These are phyloP conservation scores for Cladophialophora carrionii DNA, from an alignment of 2,329 filamentous ascomycete genomes.

Conservation along the genomic window DNA sequence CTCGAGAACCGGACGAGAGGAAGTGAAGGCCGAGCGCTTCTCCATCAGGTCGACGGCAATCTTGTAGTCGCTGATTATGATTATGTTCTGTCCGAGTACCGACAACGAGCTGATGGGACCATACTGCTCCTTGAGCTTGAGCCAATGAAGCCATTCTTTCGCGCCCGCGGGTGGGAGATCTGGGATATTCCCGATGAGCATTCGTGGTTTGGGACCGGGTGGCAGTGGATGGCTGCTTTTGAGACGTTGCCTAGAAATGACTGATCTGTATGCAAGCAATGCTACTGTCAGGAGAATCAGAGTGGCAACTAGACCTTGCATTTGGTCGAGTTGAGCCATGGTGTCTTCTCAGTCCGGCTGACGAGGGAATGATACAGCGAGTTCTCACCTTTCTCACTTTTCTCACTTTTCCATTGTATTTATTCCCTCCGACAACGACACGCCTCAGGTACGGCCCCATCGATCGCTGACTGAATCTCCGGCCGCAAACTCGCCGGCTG, in stretches of 20 bases:
- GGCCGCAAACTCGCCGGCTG: neutral
- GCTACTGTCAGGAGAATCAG: neutral
- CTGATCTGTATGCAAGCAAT: slow-evolving; percentile 5
- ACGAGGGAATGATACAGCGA: neutral
- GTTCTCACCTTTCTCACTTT: neutral
- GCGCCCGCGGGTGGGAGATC: slow-evolving; percentile 51
- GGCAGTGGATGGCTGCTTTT: slow-evolving; percentile 44
- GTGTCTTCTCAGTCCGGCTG: neutral
- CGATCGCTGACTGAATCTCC: neutral
- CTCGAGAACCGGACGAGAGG: slow-evolving; percentile 41
- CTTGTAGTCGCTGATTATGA: slow-evolving; percentile 45
- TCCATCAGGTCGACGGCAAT: slow-evolving; percentile 45
- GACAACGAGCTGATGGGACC: slow-evolving; percentile 48
- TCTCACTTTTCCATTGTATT: neutral
- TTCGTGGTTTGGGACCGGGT: slow-evolving; percentile 56
- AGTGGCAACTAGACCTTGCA: slow-evolving; percentile 1
- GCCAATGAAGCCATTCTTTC: slow-evolving; percentile 51
- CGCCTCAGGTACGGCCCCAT: neutral
- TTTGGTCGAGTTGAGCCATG: slow-evolving; percentile 1
- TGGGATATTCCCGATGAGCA: slow-evolving; percentile 55
- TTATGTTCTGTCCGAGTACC: slow-evolving; percentile 45
- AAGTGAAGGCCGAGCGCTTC: slow-evolving; percentile 42
- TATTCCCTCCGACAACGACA: neutral
- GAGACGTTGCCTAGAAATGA: neutral
- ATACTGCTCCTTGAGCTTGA: slow-evolving; percentile 50